Percentiles rank a stretch among this genome's conserved stretches.
These are phyloP conservation scores for Hemileia vastatrix DNA, from an alignment of 1,284 basidiomycete species.

Conservation along the genomic window DNA sequence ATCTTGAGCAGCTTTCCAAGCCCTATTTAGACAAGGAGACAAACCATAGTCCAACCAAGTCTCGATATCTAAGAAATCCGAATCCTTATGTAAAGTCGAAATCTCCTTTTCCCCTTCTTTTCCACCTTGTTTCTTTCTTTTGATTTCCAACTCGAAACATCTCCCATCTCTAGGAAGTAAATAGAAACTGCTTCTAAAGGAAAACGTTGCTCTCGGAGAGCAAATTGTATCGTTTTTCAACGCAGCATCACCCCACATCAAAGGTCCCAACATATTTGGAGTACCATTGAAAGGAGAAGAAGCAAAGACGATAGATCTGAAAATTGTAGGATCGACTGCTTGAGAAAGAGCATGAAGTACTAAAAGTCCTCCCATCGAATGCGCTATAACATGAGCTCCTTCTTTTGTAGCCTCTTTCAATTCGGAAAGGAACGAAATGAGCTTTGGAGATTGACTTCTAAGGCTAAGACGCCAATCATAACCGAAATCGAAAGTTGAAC, in stretches of 20 bases:
- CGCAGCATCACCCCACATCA: slow-evolving; percentile 39
- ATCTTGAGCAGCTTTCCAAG: not conserved
- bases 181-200: slow-evolving; percentile 41
- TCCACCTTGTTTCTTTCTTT: slow-evolving; percentile 15
- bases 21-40: slow-evolving; percentile 25
- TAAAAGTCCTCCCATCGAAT: slow-evolving; percentile 45
- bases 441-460: slow-evolving; percentile 20
- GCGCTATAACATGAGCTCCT: slow-evolving; percentile 42
- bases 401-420: slow-evolving; percentile 35
- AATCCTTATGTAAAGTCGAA: slow-evolving; percentile 9
- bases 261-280: slow-evolving; percentile 42
- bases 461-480: slow-evolving; percentile 35
- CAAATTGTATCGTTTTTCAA: slow-evolving; percentile 39
- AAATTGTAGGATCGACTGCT: slow-evolving; percentile 37
- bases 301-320: slow-evolving; percentile 40
- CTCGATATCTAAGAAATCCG: slow-evolving; percentile 27
- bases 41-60: slow-evolving; percentile 25
- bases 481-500: slow-evolving; percentile 30
- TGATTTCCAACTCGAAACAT: slow-evolving; percentile 26
- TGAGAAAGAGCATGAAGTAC: slow-evolving; percentile 39
- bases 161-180: slow-evolving; percentile 36
- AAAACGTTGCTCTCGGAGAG: slow-evolving; percentile 38
- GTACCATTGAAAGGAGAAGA: slow-evolving; percentile 41
- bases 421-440: slow-evolving; percentile 19
- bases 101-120: slow-evolving; percentile 23